Evolutionary conservation across 208 protist genomes (phyloP), one percentile per base, ranked within the genome.

Genomic region (Crithidia sp.): DNA sequence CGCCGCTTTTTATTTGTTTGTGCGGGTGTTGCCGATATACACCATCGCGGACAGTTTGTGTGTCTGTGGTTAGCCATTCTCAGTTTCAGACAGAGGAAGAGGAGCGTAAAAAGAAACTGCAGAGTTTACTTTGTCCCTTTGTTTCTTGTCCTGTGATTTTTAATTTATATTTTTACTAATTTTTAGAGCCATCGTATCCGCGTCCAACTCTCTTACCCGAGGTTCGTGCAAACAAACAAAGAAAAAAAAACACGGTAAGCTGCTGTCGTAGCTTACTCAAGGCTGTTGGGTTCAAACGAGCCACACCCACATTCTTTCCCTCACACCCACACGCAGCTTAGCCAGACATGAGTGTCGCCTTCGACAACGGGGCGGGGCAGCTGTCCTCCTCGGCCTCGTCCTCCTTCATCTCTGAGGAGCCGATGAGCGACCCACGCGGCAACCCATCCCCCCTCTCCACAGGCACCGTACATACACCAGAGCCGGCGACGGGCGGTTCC

Each of bases 311-410:
- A 2, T 28, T 28, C 28, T 28, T 28, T 28, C 28, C 1, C 1
- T 28, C 1, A 28, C 28, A 28, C 28, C 28, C 28, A 28, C 28
- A 28, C 28, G 28, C 28, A 28, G 28, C 28, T 28, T 28, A 28
- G 28, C 28, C 45, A 49, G 36, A 7, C 13, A 79, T 73, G 74
- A 73, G 60, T 19, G 45, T 66, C n/a, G 44, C 67, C 0, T 57
- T 64, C 36, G 74, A 53, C 41, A 59, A 73, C 43, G 61, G 13
- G 58, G 19, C 59, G 50, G 66, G 68, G 58, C 64, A 67, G 59
- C 12, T 70, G n/a, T 74, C 74, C 57, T 79, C 74, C 43, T 79
- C 74, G 4, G 66, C 65, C 13, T 79, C 74, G n/a, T 79, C 74
- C 16, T 79, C 67, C 2, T 70, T 52, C 63, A 44, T 50, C 53